Evolutionary conservation across 2,329 filamentous ascomycete genomes (phyloP).

Genomic region (Pseudogymnoascus sp.): DNA sequence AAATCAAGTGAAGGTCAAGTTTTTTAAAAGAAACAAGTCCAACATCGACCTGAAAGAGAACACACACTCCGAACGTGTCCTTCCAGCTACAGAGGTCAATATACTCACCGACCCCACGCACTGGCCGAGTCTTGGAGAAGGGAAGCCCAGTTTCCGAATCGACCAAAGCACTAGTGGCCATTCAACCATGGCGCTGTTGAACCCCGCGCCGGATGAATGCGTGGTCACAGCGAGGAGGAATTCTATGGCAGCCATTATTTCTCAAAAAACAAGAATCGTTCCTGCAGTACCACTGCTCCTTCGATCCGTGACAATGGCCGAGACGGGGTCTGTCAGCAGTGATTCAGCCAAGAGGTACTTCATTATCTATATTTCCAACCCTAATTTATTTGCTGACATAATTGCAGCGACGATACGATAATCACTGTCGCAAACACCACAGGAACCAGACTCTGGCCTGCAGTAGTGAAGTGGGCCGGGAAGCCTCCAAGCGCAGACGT

Average conservation of each 20-base stretch:
- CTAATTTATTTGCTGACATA: neutral
- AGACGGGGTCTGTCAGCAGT: neutral
- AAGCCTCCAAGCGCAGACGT: neutral
- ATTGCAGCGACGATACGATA: neutral
- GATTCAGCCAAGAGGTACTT: neutral
- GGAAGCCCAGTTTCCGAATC: neutral
- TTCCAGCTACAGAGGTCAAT: neutral
- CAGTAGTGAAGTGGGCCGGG: slow-evolving; percentile 4
- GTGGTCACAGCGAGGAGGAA: neutral
- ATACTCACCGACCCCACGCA: slow-evolving; percentile 5
- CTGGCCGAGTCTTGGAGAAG: slow-evolving; percentile 9
- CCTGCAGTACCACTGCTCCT: neutral
- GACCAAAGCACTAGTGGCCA: neutral
- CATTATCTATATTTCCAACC: neutral
- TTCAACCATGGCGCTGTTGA: neutral
- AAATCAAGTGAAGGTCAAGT: neutral
- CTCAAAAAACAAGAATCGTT: neutral
- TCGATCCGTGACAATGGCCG: neutral
- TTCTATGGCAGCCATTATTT: slow-evolving; percentile 1
- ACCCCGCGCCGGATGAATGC: neutral
- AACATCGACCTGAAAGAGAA: slow-evolving; percentile 8
- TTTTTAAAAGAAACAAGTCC: neutral
- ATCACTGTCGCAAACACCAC: neutral
- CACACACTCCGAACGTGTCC: neutral
- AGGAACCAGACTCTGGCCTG: neutral